A percentile compares a stretch with the other conserved stretches of the same genome.
These are phyloP conservation scores for Protea cynaroides DNA, from an alignment of 164 flowering plant genomes.

Conservation along the genomic window DNA sequence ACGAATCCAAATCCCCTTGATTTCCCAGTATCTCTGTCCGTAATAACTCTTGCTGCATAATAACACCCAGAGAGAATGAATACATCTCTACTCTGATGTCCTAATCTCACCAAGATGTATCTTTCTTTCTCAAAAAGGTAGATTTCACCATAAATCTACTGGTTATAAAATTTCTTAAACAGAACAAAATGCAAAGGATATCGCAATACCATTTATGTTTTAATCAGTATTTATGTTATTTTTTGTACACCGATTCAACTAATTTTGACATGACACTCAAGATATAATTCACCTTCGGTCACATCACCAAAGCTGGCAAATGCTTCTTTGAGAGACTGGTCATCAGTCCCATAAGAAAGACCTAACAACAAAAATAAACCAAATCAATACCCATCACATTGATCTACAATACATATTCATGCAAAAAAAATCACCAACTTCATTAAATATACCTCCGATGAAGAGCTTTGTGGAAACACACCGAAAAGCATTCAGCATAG, in stretches of 20 bases:
- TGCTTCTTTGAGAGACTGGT: constrained; percentile 59
- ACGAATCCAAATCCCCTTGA: constrained; percentile 90
- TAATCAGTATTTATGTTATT: too few species aligned
- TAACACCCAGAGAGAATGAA: background rate
- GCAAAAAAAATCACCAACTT: background rate
- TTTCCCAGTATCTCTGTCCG: constrained; percentile 68
- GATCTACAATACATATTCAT: background rate
- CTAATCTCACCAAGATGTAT: too few species aligned
- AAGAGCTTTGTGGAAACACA: constrained; percentile 67
- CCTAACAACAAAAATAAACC: constrained; percentile 27
- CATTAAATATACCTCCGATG: constrained; percentile 50
- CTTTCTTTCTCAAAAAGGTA: too few species aligned
- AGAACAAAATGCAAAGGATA: too few species aligned
- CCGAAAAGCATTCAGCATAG: constrained; percentile 60
- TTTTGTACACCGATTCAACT: background rate
- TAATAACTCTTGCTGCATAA: constrained; percentile 65
- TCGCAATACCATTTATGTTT: too few species aligned
- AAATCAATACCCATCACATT: background rate
- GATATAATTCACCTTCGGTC: constrained; percentile 45
- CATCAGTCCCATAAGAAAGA: constrained; percentile 70
- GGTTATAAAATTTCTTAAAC: too few species aligned
- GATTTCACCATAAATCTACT: too few species aligned
- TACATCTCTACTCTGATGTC: too few species aligned
- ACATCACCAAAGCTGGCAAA: constrained; percentile 70
- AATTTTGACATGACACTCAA: background rate